Conservation (phyloP, 1,139 yeast genomes). For the Diutina sp. region DNA sequence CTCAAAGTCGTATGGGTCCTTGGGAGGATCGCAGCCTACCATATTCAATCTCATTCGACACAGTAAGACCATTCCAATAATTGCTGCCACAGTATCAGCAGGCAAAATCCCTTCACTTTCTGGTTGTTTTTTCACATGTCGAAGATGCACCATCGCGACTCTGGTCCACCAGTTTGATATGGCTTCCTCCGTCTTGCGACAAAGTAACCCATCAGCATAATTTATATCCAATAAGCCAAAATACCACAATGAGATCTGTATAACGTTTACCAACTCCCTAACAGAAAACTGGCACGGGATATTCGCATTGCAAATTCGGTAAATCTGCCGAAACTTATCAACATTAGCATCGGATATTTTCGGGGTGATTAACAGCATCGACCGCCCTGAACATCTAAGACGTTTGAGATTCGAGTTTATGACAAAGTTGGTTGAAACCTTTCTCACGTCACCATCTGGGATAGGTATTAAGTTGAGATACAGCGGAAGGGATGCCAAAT, state of each 20-base stretch:
- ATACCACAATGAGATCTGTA: conserved; percentile 69
- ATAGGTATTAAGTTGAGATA: conserved; percentile 59
- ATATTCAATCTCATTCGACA: conserved; percentile 51
- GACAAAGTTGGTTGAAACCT: conserved; percentile 43
- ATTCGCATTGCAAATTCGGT: conserved; percentile 33
- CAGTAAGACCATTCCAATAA: conserved; percentile 39
- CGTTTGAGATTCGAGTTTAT: conserved; percentile 69
- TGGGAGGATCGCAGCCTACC: conserved; percentile 68
- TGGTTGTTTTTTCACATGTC: not conserved
- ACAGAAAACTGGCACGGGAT: conserved; percentile 57
- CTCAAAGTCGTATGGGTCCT: conserved; percentile 76
- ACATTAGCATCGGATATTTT: conserved; percentile 67
- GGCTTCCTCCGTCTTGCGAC: conserved; percentile 65
- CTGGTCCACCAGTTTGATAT: conserved; percentile 72
- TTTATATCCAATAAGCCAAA: conserved; percentile 59
- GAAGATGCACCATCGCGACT: conserved; percentile 51
- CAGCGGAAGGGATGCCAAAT: conserved; percentile 70
- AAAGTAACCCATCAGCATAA: conserved; percentile 74
- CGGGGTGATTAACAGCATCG: conserved; percentile 50
- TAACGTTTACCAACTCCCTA: conserved; percentile 56
- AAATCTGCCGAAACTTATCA: conserved; percentile 73
- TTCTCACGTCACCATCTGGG: conserved; percentile 45
- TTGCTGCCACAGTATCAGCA: conserved; percentile 50
- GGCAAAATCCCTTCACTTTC: conserved; percentile 33
- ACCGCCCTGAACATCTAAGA: conserved; percentile 75